phyloP scores from a whole-genome alignment of 352 stramenopile species.

The Pythium brachiatum region DNA sequence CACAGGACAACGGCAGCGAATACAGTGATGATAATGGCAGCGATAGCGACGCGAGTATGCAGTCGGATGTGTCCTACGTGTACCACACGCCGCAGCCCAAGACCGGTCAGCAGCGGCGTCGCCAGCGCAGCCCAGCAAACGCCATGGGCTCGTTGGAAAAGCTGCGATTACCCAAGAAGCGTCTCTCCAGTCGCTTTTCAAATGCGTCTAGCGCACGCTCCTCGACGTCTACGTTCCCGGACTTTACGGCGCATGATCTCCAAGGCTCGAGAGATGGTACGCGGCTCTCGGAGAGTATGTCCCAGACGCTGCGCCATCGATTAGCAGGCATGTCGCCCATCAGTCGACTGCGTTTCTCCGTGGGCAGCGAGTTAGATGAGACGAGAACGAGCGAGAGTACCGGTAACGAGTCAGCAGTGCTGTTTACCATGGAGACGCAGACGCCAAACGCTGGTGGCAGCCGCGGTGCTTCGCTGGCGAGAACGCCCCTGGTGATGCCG shows the following conservation, averaged over 20 bases:
- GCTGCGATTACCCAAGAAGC: slow-evolving; percentile 12
- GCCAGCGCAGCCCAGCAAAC: slow-evolving; percentile 19
- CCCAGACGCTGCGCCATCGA: slow-evolving; percentile 48
- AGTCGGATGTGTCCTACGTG: slow-evolving; percentile 54
- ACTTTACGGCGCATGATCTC: slow-evolving; percentile 62
- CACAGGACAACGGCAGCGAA: slow-evolving; percentile 9
- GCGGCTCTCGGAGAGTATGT: slow-evolving; percentile 30
- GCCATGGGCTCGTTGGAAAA: slow-evolving; percentile 18
- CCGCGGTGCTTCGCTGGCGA: neutral
- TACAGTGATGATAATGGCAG: slow-evolving; percentile 10
- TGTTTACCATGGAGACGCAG: slow-evolving; percentile 20
- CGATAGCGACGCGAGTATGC: slow-evolving; percentile 29
- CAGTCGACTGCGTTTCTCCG: slow-evolving; percentile 23
- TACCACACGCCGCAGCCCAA: slow-evolving; percentile 51
- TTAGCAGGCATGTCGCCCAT: slow-evolving; percentile 69
- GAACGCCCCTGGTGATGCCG: slow-evolving; percentile 3
- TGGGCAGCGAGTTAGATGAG: slow-evolving; percentile 12
- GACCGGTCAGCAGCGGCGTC: neutral
- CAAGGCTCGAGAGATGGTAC: slow-evolving; percentile 4
- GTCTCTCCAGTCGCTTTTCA: neutral
- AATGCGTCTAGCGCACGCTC: slow-evolving; percentile 10
- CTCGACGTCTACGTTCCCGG: slow-evolving; percentile 45
- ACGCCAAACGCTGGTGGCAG: neutral
- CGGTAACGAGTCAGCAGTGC: slow-evolving; percentile 16
- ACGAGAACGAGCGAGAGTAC: slow-evolving; percentile 1